Evolutionary conservation across 305 asterid genomes (phyloP).

Genomic region (Ilex paraguariensis): DNA sequence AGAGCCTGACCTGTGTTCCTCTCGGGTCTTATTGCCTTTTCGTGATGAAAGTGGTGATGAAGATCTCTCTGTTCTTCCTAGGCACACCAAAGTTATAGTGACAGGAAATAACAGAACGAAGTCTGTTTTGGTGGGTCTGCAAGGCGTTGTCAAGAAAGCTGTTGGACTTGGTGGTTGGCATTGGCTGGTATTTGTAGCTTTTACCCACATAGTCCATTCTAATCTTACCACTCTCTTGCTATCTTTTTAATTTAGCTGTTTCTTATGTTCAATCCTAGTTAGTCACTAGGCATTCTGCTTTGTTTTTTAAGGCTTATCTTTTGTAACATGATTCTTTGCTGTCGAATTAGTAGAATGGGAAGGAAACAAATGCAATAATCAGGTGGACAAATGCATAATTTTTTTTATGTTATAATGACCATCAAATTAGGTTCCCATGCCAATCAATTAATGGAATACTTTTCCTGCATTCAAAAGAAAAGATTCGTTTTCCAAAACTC

Average conservation of each 20-base stretch:
- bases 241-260: neutral
- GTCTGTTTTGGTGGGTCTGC: conserved; percentile 91
- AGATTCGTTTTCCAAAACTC: too few relatives aligned
- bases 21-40: conserved; percentile 62
- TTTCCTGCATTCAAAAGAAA: too few relatives aligned
- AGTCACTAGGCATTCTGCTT: too few relatives aligned
- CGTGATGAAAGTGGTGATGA: conserved; percentile 89
- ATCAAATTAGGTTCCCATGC: too few relatives aligned
- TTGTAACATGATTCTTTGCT: too few relatives aligned
- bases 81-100: conserved; percentile 92
- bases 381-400: too few relatives aligned
- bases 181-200: conserved; percentile 68
- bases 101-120: conserved; percentile 95
- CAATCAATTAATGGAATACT: too few relatives aligned
- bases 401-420: too few relatives aligned
- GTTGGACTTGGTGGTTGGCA: conserved; percentile 99
- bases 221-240: neutral
- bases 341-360: too few relatives aligned
- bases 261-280: neutral
- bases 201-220: too few relatives aligned
- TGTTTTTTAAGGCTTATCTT: too few relatives aligned
- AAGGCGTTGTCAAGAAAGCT: conserved; percentile 97
- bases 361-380: too few relatives aligned
- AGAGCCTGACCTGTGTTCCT: conserved; percentile 53
- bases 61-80: conserved; percentile 84